phyloP scores from a whole-genome alignment of 129 eudicot species.

The Lactuca sativa region DNA sequence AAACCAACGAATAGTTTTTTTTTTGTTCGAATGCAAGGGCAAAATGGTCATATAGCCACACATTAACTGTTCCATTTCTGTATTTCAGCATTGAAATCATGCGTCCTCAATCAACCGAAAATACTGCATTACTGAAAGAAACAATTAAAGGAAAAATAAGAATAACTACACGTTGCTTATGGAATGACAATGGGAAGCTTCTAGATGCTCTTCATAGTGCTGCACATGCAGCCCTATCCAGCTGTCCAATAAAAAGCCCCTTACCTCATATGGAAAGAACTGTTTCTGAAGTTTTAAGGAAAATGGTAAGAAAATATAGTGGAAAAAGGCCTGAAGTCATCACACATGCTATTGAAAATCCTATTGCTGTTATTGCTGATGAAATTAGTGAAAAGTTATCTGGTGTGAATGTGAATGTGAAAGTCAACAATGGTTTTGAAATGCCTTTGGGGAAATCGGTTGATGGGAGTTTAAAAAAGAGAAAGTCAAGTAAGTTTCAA shows the following conservation, averaged over 20 bases:
- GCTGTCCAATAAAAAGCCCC: conserved; percentile 87
- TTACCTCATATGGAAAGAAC: conserved; percentile 87
- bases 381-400: conserved; percentile 67
- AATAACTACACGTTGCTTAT: conserved; percentile 96
- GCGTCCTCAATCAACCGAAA: conserved; percentile 76
- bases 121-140: conserved; percentile 38
- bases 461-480: conserved; percentile 45
- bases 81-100: conserved; percentile 82
- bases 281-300: conserved; percentile 85
- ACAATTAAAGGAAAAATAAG: conserved; percentile 76
- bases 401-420: conserved; percentile 28
- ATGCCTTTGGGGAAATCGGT: conserved; percentile 43
- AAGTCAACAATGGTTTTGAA: conserved; percentile 14
- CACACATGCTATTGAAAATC: conserved; percentile 85
- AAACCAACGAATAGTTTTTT: no score
- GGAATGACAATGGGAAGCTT: conserved; percentile 95
- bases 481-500: conserved; percentile 34
- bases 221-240: conserved; percentile 90
- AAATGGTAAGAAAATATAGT: conserved; percentile 92
- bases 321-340: conserved; percentile 94
- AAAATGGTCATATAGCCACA: no score
- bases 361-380: conserved; percentile 73
- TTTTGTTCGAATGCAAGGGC: no score
- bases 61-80: not conserved
- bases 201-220: conserved; percentile 93